A percentile compares a stretch with the other conserved stretches of the same genome.
Evolutionary conservation across 257 asterid genomes (phyloP).

Genomic region (Scutellaria galericulata): DNA sequence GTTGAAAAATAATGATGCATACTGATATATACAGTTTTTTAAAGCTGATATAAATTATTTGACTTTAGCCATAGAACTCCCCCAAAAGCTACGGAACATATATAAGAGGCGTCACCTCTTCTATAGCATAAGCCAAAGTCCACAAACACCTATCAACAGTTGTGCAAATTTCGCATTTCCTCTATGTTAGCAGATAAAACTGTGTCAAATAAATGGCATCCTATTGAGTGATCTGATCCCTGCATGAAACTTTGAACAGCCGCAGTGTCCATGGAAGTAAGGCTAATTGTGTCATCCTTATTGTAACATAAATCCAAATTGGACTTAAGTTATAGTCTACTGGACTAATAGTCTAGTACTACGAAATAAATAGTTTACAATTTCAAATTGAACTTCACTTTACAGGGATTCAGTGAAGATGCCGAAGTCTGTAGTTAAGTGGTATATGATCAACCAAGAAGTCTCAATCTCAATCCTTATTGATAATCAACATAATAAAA

Average conservation of each 20-base stretch:
- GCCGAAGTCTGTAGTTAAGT: neutral
- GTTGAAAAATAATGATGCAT: neutral
- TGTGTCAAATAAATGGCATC: slow-evolving; percentile 9
- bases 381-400: neutral
- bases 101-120: neutral
- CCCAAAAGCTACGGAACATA: slow-evolving; percentile 9
- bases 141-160: neutral
- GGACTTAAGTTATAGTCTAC: neutral
- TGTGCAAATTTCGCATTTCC: neutral
- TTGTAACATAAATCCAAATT: neutral
- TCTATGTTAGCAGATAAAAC: neutral
- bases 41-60: neutral
- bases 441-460: slow-evolving; percentile 19
- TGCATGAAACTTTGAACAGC: neutral
- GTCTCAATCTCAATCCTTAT: slow-evolving; percentile 3
- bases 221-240: neutral
- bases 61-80: slow-evolving; percentile 17
- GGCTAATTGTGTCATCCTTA: neutral
- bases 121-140: slow-evolving; percentile 10
- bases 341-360: neutral
- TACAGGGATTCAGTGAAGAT: neutral
- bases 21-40: neutral
- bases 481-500: neutral
- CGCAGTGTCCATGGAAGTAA: neutral
- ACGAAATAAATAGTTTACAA: neutral